Conservation (phyloP, 345 rosid genomes). For the Hibiscus syriacus region DNA sequence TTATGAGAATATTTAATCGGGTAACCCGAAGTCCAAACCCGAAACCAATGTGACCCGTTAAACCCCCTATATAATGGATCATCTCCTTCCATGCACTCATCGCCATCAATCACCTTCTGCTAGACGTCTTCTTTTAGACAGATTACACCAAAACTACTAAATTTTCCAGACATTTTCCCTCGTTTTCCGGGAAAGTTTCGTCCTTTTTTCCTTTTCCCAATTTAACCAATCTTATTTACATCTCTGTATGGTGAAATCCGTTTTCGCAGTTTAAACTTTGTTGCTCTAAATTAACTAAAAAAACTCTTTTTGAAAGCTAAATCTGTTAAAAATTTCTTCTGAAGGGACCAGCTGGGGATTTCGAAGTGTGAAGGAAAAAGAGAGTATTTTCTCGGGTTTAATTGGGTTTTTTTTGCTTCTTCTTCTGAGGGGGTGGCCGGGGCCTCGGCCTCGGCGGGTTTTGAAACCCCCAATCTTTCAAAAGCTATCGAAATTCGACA, state of each 20-base stretch:
- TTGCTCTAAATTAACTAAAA: neutral
- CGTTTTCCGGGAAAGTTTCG: neutral
- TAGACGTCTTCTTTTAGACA: neutral
- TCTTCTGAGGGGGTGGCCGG: constrained; percentile 99
- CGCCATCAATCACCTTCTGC: neutral
- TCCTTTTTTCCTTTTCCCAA: neutral
- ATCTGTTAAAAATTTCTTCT: constrained; percentile 18
- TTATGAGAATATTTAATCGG: too few species aligned
- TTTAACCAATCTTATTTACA: neutral
- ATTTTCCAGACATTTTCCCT: neutral
- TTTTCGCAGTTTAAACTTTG: constrained; percentile 15
- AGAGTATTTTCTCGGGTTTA: constrained; percentile 31
- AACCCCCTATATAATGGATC: neutral
- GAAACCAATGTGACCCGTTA: too few species aligned
- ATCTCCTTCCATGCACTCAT: neutral
- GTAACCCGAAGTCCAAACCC: too few species aligned
- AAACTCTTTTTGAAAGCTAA: neutral
- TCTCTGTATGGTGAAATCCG: constrained; percentile 28
- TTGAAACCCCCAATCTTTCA: constrained; percentile 72
- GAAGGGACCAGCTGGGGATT: constrained; percentile 35
- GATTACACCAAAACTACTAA: neutral
- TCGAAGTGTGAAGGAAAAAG: constrained; percentile 27
- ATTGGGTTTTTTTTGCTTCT: constrained; percentile 52
- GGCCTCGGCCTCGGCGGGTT: constrained; percentile 99
- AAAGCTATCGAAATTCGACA: constrained; percentile 23